phyloP scores from a whole-genome alignment of 2,329 filamentous ascomycete genomes.

The Balansia obtecta region DNA sequence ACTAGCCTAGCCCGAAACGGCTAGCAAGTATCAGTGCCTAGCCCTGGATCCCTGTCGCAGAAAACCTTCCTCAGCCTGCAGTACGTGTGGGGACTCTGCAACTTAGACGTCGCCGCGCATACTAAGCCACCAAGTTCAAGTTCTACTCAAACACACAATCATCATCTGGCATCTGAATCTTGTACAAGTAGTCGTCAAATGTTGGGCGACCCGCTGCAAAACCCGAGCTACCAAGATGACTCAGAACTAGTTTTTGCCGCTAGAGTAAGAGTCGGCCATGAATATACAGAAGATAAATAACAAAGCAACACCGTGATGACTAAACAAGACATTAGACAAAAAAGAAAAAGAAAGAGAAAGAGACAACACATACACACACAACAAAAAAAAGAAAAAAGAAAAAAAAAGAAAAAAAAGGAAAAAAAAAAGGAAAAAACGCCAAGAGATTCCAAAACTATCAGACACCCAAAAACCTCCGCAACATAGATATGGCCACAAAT shows the following conservation, averaged over 20 bases:
- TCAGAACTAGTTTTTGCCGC: not conserved
- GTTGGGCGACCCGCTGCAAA: not conserved
- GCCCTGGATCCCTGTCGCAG: no score
- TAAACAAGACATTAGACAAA: not conserved
- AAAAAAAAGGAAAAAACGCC: conserved; percentile 1
- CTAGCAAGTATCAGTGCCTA: no score
- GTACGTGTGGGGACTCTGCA: no score
- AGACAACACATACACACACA: not conserved
- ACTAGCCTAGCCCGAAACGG: no score
- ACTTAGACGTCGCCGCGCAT: no score
- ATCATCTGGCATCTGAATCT: not conserved
- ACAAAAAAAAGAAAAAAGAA: not conserved
- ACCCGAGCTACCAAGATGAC: not conserved
- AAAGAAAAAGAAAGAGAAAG: not conserved
- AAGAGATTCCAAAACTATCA: not conserved
- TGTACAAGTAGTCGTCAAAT: not conserved
- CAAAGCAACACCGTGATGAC: not conserved
- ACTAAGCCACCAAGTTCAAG: not conserved
- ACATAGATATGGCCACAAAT: not conserved
- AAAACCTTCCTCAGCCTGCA: no score
- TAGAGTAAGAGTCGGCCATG: not conserved
- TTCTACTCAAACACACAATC: not conserved
- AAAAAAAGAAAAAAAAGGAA: not conserved
- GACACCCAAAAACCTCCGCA: conserved; percentile 1
- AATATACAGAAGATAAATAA: not conserved